A percentile compares a stretch with the other conserved stretches of the same genome.
These are phyloP conservation scores for Curvularia eragrostidis DNA, from an alignment of 2,329 filamentous ascomycete genomes.

Conservation along the genomic window DNA sequence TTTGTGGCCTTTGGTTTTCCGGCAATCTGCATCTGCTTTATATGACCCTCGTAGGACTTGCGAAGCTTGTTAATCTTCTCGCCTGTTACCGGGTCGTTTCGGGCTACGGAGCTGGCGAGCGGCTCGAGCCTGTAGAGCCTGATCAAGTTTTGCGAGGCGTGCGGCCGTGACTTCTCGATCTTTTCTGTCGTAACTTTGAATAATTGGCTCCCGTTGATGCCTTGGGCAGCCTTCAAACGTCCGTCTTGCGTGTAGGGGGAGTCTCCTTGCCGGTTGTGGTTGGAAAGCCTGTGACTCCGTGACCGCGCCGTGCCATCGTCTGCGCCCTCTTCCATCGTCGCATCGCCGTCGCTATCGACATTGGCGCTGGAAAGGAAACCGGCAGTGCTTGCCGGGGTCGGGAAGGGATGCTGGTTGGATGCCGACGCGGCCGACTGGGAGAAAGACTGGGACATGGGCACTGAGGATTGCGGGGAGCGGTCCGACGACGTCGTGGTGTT, in stretches of 20 bases:
- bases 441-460: slow-evolving; percentile 45
- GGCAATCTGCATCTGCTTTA: slow-evolving; percentile 57
- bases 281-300: slow-evolving; percentile 51
- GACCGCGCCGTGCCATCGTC: slow-evolving; percentile 39
- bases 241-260: slow-evolving; percentile 35
- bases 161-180: slow-evolving; percentile 59
- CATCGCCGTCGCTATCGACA: slow-evolving; percentile 53
- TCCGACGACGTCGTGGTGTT: slow-evolving; percentile 37
- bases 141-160: slow-evolving; percentile 65
- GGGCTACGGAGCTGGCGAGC: slow-evolving; percentile 64
- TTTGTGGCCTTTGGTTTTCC: slow-evolving; percentile 58
- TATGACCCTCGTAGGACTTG: slow-evolving; percentile 62
- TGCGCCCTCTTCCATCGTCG: slow-evolving; percentile 49
- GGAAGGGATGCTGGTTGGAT: slow-evolving; percentile 41
- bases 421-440: slow-evolving; percentile 45
- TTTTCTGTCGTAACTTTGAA: slow-evolving; percentile 48
- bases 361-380: slow-evolving; percentile 41
- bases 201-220: slow-evolving; percentile 40
- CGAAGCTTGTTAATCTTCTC: slow-evolving; percentile 70
- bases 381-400: slow-evolving; percentile 50
- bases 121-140: slow-evolving; percentile 63
- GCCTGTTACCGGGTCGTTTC: slow-evolving; percentile 66
- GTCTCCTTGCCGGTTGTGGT: slow-evolving; percentile 55
- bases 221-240: slow-evolving; percentile 38
- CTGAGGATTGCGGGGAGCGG: slow-evolving; percentile 54